Evolutionary conservation across 2,329 filamentous ascomycete species (phyloP).

Genomic region (Talaromyces sp.): DNA sequence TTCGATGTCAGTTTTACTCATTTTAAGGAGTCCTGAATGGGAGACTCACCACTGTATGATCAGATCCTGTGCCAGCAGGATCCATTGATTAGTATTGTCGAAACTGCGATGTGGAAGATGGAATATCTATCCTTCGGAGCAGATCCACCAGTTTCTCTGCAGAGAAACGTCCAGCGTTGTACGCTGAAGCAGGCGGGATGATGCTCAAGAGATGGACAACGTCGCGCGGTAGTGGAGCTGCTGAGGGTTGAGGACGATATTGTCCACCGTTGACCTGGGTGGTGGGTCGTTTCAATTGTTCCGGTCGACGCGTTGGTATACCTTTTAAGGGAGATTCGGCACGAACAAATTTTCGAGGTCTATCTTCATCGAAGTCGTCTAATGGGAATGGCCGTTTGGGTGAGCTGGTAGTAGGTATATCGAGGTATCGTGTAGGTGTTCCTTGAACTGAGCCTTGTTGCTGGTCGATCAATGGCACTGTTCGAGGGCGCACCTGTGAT

Average conservation of each 20-base stretch:
- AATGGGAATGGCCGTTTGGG: conserved; percentile 57
- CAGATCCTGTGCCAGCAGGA: conserved; percentile 28
- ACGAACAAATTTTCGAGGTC: conserved; percentile 80
- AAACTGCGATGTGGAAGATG: conserved; percentile 48
- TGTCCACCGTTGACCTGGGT: conserved; percentile 24
- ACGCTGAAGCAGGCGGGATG: conserved; percentile 69
- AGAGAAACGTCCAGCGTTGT: conserved; percentile 68
- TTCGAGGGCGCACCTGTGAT: conserved; percentile 69
- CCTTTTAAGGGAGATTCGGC: conserved; percentile 93
- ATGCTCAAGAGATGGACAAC: conserved; percentile 64
- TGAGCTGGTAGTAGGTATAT: conserved; percentile 39
- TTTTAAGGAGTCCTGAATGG: background rate
- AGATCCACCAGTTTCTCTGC: conserved; percentile 69
- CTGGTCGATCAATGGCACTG: conserved; percentile 31
- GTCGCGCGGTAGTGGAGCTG: conserved; percentile 69
- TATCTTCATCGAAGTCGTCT: conserved; percentile 70
- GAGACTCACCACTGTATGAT: conserved; percentile 35
- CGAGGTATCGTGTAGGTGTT: conserved; percentile 36
- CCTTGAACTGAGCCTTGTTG: conserved; percentile 29
- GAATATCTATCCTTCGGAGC: conserved; percentile 65
- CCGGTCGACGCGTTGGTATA: conserved; percentile 77
- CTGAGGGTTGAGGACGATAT: conserved; percentile 52
- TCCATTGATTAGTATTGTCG: conserved; percentile 30
- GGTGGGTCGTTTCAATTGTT: conserved; percentile 61
- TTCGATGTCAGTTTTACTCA: background rate